A percentile compares a stretch with the other conserved stretches of the same genome.
These are phyloP conservation scores for Xylariaceae sp. DNA, from an alignment of 2,329 filamentous ascomycete species.

Conservation along the genomic window DNA sequence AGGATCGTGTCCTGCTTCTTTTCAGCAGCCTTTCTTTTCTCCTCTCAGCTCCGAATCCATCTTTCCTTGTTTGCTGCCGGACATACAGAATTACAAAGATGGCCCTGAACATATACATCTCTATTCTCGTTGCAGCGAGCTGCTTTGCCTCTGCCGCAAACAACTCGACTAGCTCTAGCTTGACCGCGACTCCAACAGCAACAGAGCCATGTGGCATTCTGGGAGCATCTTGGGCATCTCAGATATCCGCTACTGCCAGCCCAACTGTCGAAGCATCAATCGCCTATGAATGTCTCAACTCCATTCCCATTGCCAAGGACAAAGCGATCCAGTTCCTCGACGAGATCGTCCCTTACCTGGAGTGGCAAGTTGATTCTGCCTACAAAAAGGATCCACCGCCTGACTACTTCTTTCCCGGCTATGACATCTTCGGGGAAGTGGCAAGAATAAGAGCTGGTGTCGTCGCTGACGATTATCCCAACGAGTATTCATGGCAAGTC, in stretches of 20 bases:
- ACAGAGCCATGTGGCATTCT: constrained; percentile 29
- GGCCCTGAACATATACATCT: no score
- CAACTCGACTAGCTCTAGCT: no score
- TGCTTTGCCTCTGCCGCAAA: no score
- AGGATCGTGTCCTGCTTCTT: no score
- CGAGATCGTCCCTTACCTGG: constrained; percentile 40
- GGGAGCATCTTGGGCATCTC: constrained; percentile 30
- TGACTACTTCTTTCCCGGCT: constrained; percentile 37
- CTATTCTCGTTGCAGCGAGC: no score
- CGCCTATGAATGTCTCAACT: constrained; percentile 41
- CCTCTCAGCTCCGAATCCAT: no score
- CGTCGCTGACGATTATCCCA: constrained; percentile 33
- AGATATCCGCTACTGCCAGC: constrained; percentile 29
- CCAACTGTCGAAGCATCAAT: constrained; percentile 37
- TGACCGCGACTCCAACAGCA: no score
- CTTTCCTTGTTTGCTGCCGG: no score
- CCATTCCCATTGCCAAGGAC: constrained; percentile 40
- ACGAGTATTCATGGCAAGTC: constrained; percentile 41
- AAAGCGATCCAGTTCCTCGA: constrained; percentile 39
- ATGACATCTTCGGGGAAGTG: constrained; percentile 38
- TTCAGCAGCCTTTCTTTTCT: no score
- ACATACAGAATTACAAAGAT: no score
- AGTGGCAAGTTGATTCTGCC: constrained; percentile 39
- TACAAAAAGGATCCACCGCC: constrained; percentile 39
- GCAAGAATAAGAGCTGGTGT: constrained; percentile 33